Conservation (phyloP, 179 eudicot genomes). For the Heliamphora pulchella region DNA sequence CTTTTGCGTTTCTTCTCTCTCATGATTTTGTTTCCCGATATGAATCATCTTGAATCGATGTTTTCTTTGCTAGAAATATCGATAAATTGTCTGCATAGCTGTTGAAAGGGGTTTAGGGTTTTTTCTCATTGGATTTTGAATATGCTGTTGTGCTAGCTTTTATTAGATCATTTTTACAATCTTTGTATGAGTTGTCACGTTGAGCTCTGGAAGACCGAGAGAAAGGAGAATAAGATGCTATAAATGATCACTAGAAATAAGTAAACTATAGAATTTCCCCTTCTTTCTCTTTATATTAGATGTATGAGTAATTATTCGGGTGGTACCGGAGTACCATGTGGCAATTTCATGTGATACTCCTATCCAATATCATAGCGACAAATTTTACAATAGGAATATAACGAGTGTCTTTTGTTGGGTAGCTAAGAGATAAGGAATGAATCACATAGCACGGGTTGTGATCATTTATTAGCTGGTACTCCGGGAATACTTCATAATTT, state of each 20-base stretch:
- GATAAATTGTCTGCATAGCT: not conserved
- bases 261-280: not conserved
- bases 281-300: too few species aligned
- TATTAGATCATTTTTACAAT: not conserved
- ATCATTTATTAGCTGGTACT: too few species aligned
- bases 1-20: not conserved
- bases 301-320: too few species aligned
- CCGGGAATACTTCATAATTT: not conserved
- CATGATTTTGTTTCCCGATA: not conserved
- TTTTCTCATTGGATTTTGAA: not conserved
- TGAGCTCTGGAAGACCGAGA: not conserved
- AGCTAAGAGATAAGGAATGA: too few species aligned
- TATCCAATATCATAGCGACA: too few species aligned
- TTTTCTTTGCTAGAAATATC: constrained; percentile 1
- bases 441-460: too few species aligned
- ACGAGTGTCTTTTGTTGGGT: too few species aligned
- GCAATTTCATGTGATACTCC: too few species aligned
- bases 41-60: not conserved
- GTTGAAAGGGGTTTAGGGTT: constrained; percentile 1
- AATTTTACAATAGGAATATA: too few species aligned
- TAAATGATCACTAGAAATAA: not conserved
- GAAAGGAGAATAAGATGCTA: not conserved
- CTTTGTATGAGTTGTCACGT: not conserved
- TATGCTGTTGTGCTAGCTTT: not conserved
- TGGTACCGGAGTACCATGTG: too few species aligned